phyloP scores from a whole-genome alignment of 352 stramenopile genomes.

The Aphanomyces astaci region DNA sequence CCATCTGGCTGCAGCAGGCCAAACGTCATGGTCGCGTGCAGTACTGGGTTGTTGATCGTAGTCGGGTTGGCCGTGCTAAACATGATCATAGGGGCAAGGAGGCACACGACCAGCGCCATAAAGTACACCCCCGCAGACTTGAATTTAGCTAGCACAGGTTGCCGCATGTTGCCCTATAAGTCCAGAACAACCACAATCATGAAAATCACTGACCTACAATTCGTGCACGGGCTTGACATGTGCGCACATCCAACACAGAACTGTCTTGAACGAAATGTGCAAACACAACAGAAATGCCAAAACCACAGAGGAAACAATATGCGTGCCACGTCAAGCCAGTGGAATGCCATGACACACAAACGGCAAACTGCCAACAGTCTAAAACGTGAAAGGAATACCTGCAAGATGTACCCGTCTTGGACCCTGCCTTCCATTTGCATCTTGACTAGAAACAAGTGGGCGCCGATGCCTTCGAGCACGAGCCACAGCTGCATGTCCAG shows the following conservation, averaged over 20 bases:
- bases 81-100: conserved; percentile 64
- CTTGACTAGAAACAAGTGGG: conserved; percentile 73
- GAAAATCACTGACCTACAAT: too few relatives aligned
- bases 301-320: too few relatives aligned
- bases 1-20: conserved; percentile 65
- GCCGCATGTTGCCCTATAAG: conserved; percentile 51
- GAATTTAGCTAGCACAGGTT: conserved; percentile 60
- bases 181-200: too few relatives aligned
- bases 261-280: too few relatives aligned
- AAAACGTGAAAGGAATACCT: too few relatives aligned
- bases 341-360: too few relatives aligned
- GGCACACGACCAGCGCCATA: conserved; percentile 62
- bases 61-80: conserved; percentile 85
- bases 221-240: too few relatives aligned
- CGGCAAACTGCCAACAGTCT: too few relatives aligned
- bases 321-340: too few relatives aligned
- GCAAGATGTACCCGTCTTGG: conserved; percentile 52
- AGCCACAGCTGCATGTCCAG: conserved; percentile 76
- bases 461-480: conserved; percentile 71
- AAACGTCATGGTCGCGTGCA: conserved; percentile 49
- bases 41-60: conserved; percentile 62
- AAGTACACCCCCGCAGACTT: conserved; percentile 68
- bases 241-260: too few relatives aligned
- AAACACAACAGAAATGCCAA: too few relatives aligned
- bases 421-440: conserved; percentile 68